Conservation (phyloP, 495 filamentous ascomycete species). For the Lentithecium fluviatile region DNA sequence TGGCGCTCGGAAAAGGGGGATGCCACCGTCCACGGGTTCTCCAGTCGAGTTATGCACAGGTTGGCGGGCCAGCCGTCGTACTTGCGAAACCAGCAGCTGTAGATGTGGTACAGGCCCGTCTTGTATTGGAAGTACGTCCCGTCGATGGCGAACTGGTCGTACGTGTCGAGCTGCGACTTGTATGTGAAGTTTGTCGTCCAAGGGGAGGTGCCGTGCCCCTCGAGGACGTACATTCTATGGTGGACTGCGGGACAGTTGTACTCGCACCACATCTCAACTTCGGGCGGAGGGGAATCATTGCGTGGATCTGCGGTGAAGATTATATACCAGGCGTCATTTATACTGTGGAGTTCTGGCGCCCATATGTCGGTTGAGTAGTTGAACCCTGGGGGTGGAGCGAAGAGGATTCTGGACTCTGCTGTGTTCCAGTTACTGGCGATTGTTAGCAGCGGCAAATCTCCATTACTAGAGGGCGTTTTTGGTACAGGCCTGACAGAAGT, state of each 20-base stretch:
- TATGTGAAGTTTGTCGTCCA: slow-evolving; percentile 47
- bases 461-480: not conserved
- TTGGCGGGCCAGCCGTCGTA: slow-evolving; percentile 53
- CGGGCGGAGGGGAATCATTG: slow-evolving; percentile 46
- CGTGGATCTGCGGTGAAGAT: slow-evolving; percentile 54
- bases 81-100: slow-evolving; percentile 51
- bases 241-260: slow-evolving; percentile 47
- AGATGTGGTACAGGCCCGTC: slow-evolving; percentile 50
- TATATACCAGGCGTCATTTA: slow-evolving; percentile 50
- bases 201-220: slow-evolving; percentile 44
- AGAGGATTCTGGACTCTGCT: slow-evolving; percentile 46
- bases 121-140: slow-evolving; percentile 51
- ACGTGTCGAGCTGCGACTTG: slow-evolving; percentile 51
- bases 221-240: slow-evolving; percentile 54
- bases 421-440: slow-evolving; percentile 45
- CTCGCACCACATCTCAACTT: slow-evolving; percentile 39
- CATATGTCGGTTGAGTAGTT: slow-evolving; percentile 50
- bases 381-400: slow-evolving; percentile 42
- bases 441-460: not conserved
- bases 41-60: slow-evolving; percentile 52
- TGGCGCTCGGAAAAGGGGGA: slow-evolving; percentile 47
- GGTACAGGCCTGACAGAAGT: no score
- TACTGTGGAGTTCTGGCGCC: slow-evolving; percentile 52
- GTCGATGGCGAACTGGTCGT: slow-evolving; percentile 54
- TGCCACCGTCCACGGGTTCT: slow-evolving; percentile 49